Conservation (phyloP, 202 grass and related monocot genomes). For the Dendrocalamus latiflorus region DNA sequence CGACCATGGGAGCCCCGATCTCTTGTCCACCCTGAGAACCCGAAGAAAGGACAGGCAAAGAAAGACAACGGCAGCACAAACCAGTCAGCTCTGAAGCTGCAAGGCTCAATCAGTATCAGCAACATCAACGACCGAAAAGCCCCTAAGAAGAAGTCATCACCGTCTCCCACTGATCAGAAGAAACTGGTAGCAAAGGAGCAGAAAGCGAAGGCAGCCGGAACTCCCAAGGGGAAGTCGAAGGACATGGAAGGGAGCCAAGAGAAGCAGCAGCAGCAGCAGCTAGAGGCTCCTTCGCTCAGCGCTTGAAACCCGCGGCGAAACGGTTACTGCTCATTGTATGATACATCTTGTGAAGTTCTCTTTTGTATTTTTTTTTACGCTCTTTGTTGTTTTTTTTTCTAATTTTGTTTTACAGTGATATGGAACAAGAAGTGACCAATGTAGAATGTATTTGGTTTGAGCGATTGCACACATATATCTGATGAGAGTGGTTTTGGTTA, state of each 20-base stretch:
- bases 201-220: constrained; percentile 36
- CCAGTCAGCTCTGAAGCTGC: constrained; percentile 43
- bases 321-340: constrained; percentile 15
- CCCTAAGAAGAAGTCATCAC: constrained; percentile 30
- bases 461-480: constrained; percentile 20
- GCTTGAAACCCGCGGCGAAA: constrained; percentile 11
- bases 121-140: constrained; percentile 41
- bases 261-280: constrained; percentile 38
- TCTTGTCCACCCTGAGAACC: constrained; percentile 37
- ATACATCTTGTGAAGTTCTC: constrained; percentile 40
- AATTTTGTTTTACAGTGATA: neutral
- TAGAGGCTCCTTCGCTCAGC: constrained; percentile 16
- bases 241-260: constrained; percentile 41
- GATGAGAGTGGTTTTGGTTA: constrained; percentile 41
- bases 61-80: constrained; percentile 39
- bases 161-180: constrained; percentile 42
- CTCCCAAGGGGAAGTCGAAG: constrained; percentile 43
- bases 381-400: neutral
- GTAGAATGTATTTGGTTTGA: constrained; percentile 46
- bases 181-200: constrained; percentile 32
- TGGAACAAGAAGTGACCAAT: constrained; percentile 9
- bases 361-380: neutral
- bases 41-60: constrained; percentile 44
- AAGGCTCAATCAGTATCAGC: constrained; percentile 39
- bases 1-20: constrained; percentile 85